A percentile compares a stretch with the other conserved stretches of the same genome.
phyloP scores from a whole-genome alignment of 805 yeast genomes.

The Wickerhamiella cacticola region DNA sequence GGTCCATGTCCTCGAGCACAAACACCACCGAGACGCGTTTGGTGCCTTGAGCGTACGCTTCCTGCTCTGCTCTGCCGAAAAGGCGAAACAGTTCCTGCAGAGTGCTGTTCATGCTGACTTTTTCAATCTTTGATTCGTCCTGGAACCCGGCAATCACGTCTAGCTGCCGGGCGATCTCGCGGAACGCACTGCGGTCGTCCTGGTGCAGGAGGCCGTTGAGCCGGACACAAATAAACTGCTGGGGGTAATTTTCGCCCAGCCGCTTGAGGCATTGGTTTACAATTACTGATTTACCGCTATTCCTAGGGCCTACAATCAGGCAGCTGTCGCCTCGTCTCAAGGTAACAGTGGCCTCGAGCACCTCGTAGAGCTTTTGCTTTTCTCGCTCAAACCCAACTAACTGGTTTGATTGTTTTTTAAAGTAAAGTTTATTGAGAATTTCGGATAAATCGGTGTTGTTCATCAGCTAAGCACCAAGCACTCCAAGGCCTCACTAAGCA shows the following conservation, averaged over 20 bases:
- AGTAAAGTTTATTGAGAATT: slow-evolving; percentile 26
- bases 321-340: slow-evolving; percentile 72
- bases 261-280: slow-evolving; percentile 44
- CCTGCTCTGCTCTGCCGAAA: slow-evolving; percentile 21
- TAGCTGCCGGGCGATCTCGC: slow-evolving; percentile 76
- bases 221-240: slow-evolving; percentile 46
- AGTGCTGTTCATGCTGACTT: slow-evolving; percentile 25
- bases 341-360: slow-evolving; percentile 52
- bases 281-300: slow-evolving; percentile 60
- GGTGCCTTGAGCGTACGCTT: slow-evolving; percentile 8
- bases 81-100: slow-evolving; percentile 23
- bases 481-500: no score
- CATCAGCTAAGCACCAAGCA: no score
- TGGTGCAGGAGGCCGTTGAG: slow-evolving; percentile 61
- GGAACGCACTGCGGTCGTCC: slow-evolving; percentile 67
- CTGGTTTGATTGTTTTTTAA: slow-evolving; percentile 22
- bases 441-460: no score
- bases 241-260: slow-evolving; percentile 32
- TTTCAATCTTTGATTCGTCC: slow-evolving; percentile 23
- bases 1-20: slow-evolving; percentile 75
- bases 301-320: slow-evolving; percentile 66
- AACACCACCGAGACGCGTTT: slow-evolving; percentile 48
- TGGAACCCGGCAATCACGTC: slow-evolving; percentile 34
- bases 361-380: slow-evolving; percentile 40
- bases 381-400: slow-evolving; percentile 30